Conservation (phyloP, 257 asterid species). For the Nicotiana obtusifolia region DNA sequence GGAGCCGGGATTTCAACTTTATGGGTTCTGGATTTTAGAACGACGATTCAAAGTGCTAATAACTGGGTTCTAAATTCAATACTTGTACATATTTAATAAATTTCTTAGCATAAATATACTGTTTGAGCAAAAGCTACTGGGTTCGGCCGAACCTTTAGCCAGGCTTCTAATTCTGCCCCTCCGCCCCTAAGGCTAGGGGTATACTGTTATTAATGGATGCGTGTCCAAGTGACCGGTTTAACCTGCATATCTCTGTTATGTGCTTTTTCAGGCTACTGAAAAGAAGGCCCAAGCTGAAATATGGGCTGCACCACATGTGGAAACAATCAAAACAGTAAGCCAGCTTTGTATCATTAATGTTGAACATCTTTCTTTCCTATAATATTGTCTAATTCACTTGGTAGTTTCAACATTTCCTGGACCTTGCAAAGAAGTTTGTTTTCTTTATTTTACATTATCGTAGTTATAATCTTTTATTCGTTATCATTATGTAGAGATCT, state of each 20-base stretch:
- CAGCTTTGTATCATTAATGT: background rate
- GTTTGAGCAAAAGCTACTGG: no score
- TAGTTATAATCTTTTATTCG: background rate
- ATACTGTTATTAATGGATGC: conserved; percentile 14
- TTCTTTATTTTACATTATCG: background rate
- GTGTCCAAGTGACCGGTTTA: background rate
- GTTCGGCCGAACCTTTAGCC: no score
- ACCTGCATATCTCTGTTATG: background rate
- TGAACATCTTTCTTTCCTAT: background rate
- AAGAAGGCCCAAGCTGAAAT: conserved; percentile 66
- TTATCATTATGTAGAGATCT: background rate
- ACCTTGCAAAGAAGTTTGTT: background rate
- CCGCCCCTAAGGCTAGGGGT: no score
- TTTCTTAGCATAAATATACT: no score
- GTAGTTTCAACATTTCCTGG: no score
- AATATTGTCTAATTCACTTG: background rate
- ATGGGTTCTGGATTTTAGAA: no score
- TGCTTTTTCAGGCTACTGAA: conserved; percentile 54
- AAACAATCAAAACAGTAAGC: conserved; percentile 67
- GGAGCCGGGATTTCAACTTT: no score
- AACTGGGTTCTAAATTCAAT: no score
- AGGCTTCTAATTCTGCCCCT: no score
- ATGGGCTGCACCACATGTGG: conserved; percentile 90
- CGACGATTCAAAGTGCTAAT: no score
- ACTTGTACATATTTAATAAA: no score